Conservation (phyloP, 495 filamentous ascomycete species). For the Peziza echinospora region DNA sequence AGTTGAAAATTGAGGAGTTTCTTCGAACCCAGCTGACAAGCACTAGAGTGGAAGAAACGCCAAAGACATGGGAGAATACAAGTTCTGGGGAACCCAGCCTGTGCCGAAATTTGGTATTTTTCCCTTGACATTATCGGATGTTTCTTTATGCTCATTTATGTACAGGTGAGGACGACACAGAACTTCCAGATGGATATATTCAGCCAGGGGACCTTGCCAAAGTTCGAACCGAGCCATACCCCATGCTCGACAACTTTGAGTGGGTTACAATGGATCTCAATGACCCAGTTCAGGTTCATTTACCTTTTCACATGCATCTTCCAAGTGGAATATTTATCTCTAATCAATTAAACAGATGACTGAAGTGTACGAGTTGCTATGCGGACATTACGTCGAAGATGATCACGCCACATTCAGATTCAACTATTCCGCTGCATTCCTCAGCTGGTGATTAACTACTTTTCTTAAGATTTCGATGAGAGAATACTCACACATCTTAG, state of each 20-base stretch:
- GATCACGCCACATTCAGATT: conserved; percentile 92
- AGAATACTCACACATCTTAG: conserved; percentile 26
- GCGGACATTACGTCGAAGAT: conserved; percentile 90
- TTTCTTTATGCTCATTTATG: conserved; percentile 18
- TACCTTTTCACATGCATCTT: background rate
- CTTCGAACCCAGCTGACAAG: no score
- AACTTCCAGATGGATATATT: conserved; percentile 29
- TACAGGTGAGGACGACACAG: conserved; percentile 17
- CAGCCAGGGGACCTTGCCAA: conserved; percentile 42
- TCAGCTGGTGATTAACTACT: conserved; percentile 50
- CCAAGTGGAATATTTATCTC: background rate
- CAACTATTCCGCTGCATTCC: conserved; percentile 70
- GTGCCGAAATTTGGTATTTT: background rate
- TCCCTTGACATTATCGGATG: no score
- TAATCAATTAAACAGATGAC: conserved; percentile 30
- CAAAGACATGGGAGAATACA: background rate
- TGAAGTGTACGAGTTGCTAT: conserved; percentile 73
- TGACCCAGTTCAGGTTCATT: conserved; percentile 31
- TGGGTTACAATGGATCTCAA: conserved; percentile 83
- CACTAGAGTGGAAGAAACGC: background rate
- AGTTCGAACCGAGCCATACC: conserved; percentile 46
- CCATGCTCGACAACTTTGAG: conserved; percentile 57
- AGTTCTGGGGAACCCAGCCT: background rate
- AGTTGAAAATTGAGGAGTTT: background rate
- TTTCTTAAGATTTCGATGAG: conserved; percentile 3